Percentiles rank a stretch among this genome's conserved stretches.
phyloP scores from a whole-genome alignment of 345 rosid genomes.

The Viola odorata region DNA sequence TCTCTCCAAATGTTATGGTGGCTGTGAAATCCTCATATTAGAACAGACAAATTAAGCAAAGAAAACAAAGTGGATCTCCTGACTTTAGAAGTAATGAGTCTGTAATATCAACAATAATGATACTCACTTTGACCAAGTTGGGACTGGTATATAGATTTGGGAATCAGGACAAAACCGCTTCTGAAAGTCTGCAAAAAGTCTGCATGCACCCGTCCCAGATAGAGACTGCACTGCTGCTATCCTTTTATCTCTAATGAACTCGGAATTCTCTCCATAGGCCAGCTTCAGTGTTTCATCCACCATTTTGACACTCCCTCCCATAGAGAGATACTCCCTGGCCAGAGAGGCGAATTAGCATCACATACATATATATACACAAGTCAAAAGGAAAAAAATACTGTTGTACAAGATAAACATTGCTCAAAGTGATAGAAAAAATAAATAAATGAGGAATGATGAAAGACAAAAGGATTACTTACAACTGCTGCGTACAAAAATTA shows the following conservation, averaged over 20 bases:
- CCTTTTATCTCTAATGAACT: slow-evolving; percentile 70
- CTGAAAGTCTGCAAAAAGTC: slow-evolving; percentile 95
- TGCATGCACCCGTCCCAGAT: slow-evolving; percentile 96
- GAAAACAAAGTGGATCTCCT: neutral
- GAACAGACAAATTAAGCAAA: slow-evolving; percentile 6
- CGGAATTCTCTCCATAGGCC: slow-evolving; percentile 85
- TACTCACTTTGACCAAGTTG: slow-evolving; percentile 95
- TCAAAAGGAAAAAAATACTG: no score
- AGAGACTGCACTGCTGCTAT: slow-evolving; percentile 88
- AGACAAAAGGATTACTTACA: no score
- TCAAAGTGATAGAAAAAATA: no score
- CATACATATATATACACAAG: no score
- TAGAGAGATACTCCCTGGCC: slow-evolving; percentile 94
- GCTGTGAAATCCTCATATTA: slow-evolving; percentile 39
- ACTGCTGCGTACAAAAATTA: no score
- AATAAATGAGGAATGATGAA: no score
- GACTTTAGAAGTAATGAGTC: neutral
- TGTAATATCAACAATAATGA: neutral
- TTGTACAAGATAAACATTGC: no score
- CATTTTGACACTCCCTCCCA: slow-evolving; percentile 95
- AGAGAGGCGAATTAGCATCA: neutral
- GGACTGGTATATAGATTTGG: slow-evolving; percentile 83
- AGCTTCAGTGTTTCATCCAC: slow-evolving; percentile 83
- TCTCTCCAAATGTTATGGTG: slow-evolving; percentile 99
- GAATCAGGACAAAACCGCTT: slow-evolving; percentile 80